Evolutionary conservation across 106 monocot genomes (phyloP).

Genomic region (Phalaenopsis aphrodite): DNA sequence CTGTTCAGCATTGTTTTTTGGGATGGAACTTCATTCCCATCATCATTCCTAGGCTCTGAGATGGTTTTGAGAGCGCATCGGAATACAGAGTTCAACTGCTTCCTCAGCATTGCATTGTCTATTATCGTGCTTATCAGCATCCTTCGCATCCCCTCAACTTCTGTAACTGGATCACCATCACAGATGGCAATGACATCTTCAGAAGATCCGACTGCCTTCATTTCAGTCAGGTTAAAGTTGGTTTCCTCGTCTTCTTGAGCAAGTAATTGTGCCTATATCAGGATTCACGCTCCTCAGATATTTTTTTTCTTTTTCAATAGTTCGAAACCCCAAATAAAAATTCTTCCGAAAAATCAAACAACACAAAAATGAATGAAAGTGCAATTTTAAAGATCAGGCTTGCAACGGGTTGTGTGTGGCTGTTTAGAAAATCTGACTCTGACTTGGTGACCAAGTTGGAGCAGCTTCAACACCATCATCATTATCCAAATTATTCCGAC

Average conservation of each 20-base stretch:
- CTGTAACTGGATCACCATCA: conserved; percentile 26
- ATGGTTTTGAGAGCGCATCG: conserved; percentile 34
- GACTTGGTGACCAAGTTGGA: too few relatives aligned
- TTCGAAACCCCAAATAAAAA: background rate
- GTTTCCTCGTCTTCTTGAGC: conserved; percentile 54
- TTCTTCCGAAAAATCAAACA: background rate
- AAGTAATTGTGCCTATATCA: conserved; percentile 71
- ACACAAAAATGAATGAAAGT: background rate
- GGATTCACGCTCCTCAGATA: background rate
- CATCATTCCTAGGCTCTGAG: background rate
- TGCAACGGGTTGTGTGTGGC: too few relatives aligned
- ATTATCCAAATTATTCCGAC: background rate
- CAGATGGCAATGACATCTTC: conserved; percentile 10
- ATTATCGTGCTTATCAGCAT: conserved; percentile 45
- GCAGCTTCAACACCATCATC: too few relatives aligned
- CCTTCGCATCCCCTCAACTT: conserved; percentile 50
- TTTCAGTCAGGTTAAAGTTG: conserved; percentile 6
- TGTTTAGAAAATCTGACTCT: too few relatives aligned
- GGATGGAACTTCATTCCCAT: background rate
- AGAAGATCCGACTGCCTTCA: conserved; percentile 11
- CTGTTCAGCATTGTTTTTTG: conserved; percentile 1
- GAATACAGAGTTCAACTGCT: conserved; percentile 59
- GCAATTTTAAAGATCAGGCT: background rate
- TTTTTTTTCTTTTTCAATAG: too few relatives aligned
- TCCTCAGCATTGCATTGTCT: conserved; percentile 74